Percentiles rank a stretch among this genome's conserved stretches.
phyloP scores from a whole-genome alignment of 2,329 filamentous ascomycete species.

The Paracamarosporium sp. region DNA sequence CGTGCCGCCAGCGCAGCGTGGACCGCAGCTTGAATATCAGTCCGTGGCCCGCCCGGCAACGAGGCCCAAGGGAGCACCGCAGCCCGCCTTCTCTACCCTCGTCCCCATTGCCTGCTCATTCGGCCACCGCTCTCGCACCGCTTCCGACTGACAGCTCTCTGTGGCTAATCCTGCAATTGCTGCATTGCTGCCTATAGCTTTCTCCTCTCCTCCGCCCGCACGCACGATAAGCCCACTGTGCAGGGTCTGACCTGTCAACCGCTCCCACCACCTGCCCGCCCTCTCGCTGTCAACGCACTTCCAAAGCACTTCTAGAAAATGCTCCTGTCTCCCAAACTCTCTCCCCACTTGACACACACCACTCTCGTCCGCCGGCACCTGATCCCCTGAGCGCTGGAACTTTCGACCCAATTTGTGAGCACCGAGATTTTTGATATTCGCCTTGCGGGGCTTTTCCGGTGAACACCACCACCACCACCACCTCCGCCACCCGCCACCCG shows the following conservation, averaged over 20 bases:
- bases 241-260: conserved; percentile 48
- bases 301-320: conserved; percentile 45
- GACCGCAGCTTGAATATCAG: conserved; percentile 47
- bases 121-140: conserved; percentile 36
- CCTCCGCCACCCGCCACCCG: conserved; percentile 9
- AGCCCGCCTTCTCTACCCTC: conserved; percentile 38
- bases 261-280: conserved; percentile 43
- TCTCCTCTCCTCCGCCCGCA: conserved; percentile 34
- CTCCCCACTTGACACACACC: conserved; percentile 39
- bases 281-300: conserved; percentile 36
- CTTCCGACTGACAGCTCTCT: conserved; percentile 36
- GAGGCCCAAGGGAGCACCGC: conserved; percentile 41
- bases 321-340: conserved; percentile 48
- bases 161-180: conserved; percentile 45
- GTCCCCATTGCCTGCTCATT: conserved; percentile 35
- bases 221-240: conserved; percentile 47
- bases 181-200: conserved; percentile 49
- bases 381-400: conserved; percentile 37
- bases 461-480: conserved; percentile 26
- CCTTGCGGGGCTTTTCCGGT: conserved; percentile 37
- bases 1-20: conserved; percentile 43
- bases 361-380: conserved; percentile 39
- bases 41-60: conserved; percentile 35
- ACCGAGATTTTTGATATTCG: conserved; percentile 39
- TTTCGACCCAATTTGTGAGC: conserved; percentile 27